Conservation (phyloP, 2,329 filamentous ascomycete species). For the Dothiorella sarmentorum region DNA sequence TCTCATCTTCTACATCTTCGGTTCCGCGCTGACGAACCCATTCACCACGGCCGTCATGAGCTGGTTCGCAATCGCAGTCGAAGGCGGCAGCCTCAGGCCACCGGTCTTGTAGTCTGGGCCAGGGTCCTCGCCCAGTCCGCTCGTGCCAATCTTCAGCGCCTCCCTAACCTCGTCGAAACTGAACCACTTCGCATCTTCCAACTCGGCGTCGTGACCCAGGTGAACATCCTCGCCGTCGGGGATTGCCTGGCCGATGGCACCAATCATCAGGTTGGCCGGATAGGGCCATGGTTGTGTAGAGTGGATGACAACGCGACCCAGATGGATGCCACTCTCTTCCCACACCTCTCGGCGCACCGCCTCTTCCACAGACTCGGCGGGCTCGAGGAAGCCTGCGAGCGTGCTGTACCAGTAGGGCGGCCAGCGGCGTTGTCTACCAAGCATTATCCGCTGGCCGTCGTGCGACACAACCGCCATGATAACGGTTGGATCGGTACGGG, state of each 20-base stretch:
- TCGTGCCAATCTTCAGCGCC: constrained; percentile 66
- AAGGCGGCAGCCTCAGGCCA: constrained; percentile 72
- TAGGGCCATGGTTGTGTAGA: constrained; percentile 54
- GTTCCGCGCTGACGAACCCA: constrained; percentile 61
- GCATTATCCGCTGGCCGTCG: constrained; percentile 72
- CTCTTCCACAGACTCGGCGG: constrained; percentile 51
- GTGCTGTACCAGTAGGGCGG: constrained; percentile 85
- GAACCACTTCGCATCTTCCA: constrained; percentile 90
- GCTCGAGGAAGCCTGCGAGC: constrained; percentile 58
- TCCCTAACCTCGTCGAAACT: constrained; percentile 73
- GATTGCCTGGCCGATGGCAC: constrained; percentile 79
- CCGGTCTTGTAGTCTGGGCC: constrained; percentile 71
- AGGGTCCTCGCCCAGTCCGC: constrained; percentile 62
- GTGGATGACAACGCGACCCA: constrained; percentile 51
- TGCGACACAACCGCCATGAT: constrained; percentile 89
- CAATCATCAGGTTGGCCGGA: constrained; percentile 53
- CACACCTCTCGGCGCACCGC: constrained; percentile 51
- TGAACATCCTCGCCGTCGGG: constrained; percentile 73
- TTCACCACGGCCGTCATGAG: constrained; percentile 75
- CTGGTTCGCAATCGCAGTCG: constrained; percentile 89
- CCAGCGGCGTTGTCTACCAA: constrained; percentile 82
- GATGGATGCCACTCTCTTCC: constrained; percentile 48
- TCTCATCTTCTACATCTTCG: constrained; percentile 38
- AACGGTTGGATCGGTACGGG: constrained; percentile 88
- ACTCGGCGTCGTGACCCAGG: constrained; percentile 82